A percentile compares a stretch with the other conserved stretches of the same genome.
Evolutionary conservation across 371 early-diverging fungal species (phyloP).

Genomic region (Batkoa obscura): DNA sequence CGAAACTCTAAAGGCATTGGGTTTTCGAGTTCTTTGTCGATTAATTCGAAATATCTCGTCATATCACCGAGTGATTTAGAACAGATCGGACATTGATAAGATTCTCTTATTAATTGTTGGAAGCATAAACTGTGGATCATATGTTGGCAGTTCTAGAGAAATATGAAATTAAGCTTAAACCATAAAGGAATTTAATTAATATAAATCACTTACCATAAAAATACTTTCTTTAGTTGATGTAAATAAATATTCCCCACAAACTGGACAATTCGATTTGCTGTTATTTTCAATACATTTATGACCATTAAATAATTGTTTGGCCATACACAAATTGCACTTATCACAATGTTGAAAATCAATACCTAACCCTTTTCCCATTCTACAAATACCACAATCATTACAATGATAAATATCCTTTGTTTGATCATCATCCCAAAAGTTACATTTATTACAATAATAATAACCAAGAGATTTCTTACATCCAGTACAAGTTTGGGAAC

Average conservation of each 20-base stretch:
- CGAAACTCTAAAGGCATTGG: conserved; percentile 89
- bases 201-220: conserved; percentile 45
- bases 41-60: conserved; percentile 54
- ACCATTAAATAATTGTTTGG: conserved; percentile 37
- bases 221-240: conserved; percentile 62
- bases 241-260: conserved; percentile 94
- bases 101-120: conserved; percentile 57
- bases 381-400: conserved; percentile 81
- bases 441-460: conserved; percentile 87
- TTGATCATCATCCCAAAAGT: conserved; percentile 80
- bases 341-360: conserved; percentile 86
- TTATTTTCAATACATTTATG: conserved; percentile 91
- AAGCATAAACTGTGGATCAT: conserved; percentile 83
- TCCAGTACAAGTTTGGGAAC: conserved; percentile 46
- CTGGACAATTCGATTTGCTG: conserved; percentile 84
- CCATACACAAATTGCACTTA: conserved; percentile 86
- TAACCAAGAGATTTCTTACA: conserved; percentile 43
- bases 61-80: conserved; percentile 81
- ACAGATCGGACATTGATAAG: conserved; percentile 94
- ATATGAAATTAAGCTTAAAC: no score
- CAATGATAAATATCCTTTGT: conserved; percentile 78
- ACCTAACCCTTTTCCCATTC: conserved; percentile 61
- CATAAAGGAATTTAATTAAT: no score
- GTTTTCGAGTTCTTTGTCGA: conserved; percentile 60
- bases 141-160: conserved; percentile 73